Evolutionary conservation across 2,329 filamentous ascomycete genomes (phyloP).

Genomic region (Xylaria sp.): DNA sequence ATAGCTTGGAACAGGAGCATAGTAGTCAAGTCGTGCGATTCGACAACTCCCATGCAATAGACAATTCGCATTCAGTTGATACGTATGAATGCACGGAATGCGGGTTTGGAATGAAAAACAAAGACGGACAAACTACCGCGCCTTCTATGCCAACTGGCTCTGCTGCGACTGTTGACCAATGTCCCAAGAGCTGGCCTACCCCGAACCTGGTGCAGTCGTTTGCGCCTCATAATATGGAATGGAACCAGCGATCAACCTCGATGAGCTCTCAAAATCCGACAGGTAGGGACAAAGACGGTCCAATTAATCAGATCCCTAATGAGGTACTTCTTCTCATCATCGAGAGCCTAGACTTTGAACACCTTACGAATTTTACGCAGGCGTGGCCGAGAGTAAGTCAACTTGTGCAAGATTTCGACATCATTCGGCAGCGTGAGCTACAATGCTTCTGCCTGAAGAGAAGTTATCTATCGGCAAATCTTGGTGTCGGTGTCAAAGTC

Average conservation of each 20-base stretch:
- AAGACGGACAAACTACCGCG: not conserved
- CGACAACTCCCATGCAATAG: slow-evolving; percentile 38
- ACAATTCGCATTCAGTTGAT: slow-evolving; percentile 15
- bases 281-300: not conserved
- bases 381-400: slow-evolving; percentile 52
- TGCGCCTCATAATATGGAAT: not conserved
- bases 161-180: slow-evolving; percentile 31
- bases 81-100: slow-evolving; percentile 47
- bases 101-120: slow-evolving; percentile 28
- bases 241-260: not conserved
- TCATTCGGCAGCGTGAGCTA: slow-evolving; percentile 57
- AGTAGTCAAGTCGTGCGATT: slow-evolving; percentile 44
- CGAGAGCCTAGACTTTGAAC: slow-evolving; percentile 50
- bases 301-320: slow-evolving; percentile 49
- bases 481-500: slow-evolving; percentile 57
- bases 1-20: slow-evolving; percentile 56
- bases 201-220: not conserved
- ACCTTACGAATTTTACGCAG: slow-evolving; percentile 52
- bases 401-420: slow-evolving; percentile 51
- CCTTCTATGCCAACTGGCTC: slow-evolving; percentile 5
- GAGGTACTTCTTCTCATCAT: slow-evolving; percentile 55
- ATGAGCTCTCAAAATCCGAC: not conserved
- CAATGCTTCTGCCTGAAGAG: slow-evolving; percentile 61
- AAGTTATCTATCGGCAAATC: slow-evolving; percentile 51
- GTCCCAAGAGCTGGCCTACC: slow-evolving; percentile 32